Conservation (phyloP, 345 rosid genomes). For the Dovyalis caffra region DNA sequence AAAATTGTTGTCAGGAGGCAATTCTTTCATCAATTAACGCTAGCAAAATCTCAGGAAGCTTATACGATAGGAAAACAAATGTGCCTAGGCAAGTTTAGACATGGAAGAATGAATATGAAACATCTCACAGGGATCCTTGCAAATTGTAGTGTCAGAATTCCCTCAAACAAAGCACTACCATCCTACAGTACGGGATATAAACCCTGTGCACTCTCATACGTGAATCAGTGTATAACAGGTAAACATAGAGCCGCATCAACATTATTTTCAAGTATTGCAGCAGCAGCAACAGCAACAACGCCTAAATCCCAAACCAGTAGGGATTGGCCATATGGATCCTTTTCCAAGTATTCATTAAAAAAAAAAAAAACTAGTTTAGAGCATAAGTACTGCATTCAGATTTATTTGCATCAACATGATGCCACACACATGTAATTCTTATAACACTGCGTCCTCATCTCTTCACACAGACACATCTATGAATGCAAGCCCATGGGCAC, state of each 20-base stretch:
- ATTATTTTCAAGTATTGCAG: not conserved
- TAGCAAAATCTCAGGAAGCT: not conserved
- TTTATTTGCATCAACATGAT: not conserved
- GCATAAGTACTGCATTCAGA: not conserved
- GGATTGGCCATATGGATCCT: not conserved
- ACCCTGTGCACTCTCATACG: not conserved
- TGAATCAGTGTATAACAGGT: not conserved
- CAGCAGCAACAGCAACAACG: not conserved
- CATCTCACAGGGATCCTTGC: not conserved
- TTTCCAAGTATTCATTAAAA: not conserved
- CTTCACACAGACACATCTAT: not conserved
- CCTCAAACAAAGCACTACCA: not conserved
- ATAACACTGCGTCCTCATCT: slow-evolving; percentile 4
- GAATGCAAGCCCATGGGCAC: not conserved
- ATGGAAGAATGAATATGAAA: not conserved
- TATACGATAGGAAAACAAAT: not conserved
- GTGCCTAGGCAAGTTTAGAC: not conserved
- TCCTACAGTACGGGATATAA: not conserved
- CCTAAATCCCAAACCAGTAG: not conserved
- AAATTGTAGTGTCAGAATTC: not conserved
- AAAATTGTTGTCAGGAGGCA: no score
- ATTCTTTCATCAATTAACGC: not conserved
- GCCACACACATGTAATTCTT: not conserved
- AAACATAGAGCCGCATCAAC: not conserved
- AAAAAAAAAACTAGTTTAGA: not conserved